Evolutionary conservation across 768 basidiomycete genomes (phyloP).

Genomic region (Suillus sp.): DNA sequence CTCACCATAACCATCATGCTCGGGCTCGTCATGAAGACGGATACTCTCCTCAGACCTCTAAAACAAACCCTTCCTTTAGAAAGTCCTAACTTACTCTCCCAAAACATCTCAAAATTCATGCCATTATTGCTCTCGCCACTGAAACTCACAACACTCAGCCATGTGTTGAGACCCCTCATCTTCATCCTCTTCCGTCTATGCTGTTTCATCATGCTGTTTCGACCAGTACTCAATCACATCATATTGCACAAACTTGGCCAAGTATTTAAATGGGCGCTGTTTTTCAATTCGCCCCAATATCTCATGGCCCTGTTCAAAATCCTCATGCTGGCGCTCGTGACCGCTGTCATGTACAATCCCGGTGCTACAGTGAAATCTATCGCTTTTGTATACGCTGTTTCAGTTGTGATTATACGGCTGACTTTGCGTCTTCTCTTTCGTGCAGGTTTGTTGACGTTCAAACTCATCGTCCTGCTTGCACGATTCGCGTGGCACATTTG

Average conservation of each 20-base stretch:
- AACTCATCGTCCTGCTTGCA: constrained; percentile 1
- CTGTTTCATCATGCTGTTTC: not conserved
- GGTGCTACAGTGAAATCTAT: constrained; percentile 10
- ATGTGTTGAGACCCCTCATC: not conserved
- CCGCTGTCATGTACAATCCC: constrained; percentile 19
- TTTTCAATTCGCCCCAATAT: not conserved
- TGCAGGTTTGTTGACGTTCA: constrained; percentile 5
- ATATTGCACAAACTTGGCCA: constrained; percentile 4
- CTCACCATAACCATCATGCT: not conserved
- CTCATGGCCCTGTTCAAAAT: constrained; percentile 14
- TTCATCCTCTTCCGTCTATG: constrained; percentile 4
- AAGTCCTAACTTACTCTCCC: not conserved
- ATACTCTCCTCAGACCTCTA: not conserved
- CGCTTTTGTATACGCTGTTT: not conserved
- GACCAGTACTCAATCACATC: not conserved
- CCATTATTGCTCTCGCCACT: not conserved
- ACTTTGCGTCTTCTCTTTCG: constrained; percentile 1
- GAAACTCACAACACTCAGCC: not conserved
- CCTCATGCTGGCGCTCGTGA: constrained; percentile 17
- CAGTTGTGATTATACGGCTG: not conserved
- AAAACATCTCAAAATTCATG: not conserved
- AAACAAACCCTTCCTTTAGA: not conserved
- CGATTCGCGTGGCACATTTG: not conserved
- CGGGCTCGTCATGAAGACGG: not conserved
- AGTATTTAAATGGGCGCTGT: constrained; percentile 3